These are phyloP conservation scores for Penicillium diatomitis DNA, from an alignment of 495 filamentous ascomycete species.

Conservation along the genomic window DNA sequence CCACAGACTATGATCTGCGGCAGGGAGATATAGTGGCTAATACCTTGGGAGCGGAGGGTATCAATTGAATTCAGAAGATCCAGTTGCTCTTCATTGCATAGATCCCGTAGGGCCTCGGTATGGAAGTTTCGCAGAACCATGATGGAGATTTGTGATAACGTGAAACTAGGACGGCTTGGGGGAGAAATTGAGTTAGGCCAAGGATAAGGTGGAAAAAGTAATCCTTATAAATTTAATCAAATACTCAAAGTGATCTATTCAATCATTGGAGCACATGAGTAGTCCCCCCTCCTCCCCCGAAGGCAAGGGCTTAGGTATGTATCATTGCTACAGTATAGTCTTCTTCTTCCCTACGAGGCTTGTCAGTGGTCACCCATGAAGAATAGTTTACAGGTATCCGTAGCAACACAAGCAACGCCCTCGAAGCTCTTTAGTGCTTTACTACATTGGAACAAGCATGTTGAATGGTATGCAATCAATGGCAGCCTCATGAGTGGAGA, in stretches of 20 bases:
- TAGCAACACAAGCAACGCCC: background rate
- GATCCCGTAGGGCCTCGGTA: background rate
- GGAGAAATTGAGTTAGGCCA: background rate
- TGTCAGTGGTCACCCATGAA: background rate
- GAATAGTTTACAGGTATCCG: background rate
- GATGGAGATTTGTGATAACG: background rate
- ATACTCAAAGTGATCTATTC: background rate
- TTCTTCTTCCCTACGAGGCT: background rate
- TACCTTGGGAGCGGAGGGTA: no score
- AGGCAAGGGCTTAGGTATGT: background rate
- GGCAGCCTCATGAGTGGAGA: background rate
- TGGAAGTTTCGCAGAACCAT: background rate
- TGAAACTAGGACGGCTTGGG: background rate
- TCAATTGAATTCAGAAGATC: background rate
- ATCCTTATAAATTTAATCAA: background rate
- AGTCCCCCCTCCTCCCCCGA: background rate
- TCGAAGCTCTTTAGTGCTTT: background rate
- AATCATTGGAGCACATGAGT: background rate
- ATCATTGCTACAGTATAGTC: background rate
- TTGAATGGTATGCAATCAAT: background rate
- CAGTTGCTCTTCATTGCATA: background rate
- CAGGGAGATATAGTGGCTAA: background rate
- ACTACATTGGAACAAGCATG: background rate
- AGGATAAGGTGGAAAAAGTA: background rate
- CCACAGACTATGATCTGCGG: conserved; percentile 31